A percentile compares a stretch with the other conserved stretches of the same genome.
Conservation (phyloP, 2,329 filamentous ascomycete species). For the Pezicula rhizophila region DNA sequence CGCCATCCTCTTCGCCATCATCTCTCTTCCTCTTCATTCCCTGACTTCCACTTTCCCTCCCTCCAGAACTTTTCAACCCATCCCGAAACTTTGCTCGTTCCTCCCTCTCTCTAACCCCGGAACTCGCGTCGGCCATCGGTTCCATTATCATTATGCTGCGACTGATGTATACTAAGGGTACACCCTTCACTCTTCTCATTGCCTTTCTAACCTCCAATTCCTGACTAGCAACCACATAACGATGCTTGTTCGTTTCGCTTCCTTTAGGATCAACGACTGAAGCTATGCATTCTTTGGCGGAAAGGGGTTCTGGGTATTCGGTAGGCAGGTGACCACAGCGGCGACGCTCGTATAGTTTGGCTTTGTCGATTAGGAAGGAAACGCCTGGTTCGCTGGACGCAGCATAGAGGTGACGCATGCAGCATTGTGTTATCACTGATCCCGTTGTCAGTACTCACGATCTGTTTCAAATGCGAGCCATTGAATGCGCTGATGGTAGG, state of each 20-base stretch:
- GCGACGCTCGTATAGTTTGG: constrained; percentile 69
- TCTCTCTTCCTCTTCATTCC: constrained; percentile 33
- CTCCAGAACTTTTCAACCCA: constrained; percentile 48
- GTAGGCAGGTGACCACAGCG: constrained; percentile 73
- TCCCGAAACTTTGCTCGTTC: constrained; percentile 70
- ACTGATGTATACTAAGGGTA: constrained; percentile 73
- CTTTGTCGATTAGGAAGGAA: constrained; percentile 56
- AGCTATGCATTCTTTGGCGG: constrained; percentile 62
- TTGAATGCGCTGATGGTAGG: neutral
- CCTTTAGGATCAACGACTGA: constrained; percentile 75
- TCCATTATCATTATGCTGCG: constrained; percentile 74
- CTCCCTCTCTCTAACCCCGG: constrained; percentile 56
- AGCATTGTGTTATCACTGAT: constrained; percentile 73
- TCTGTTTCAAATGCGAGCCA: neutral
- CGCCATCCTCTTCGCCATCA: constrained; percentile 19
- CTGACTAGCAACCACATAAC: constrained; percentile 74
- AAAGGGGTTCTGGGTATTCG: constrained; percentile 64
- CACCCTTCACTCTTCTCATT: constrained; percentile 62
- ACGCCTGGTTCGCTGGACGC: constrained; percentile 48
- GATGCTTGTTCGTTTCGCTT: constrained; percentile 66
- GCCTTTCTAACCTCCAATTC: constrained; percentile 55
- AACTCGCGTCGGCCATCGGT: constrained; percentile 66
- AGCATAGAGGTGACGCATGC: constrained; percentile 71
- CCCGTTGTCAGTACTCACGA: constrained; percentile 3
- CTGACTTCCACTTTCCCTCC: constrained; percentile 29